Conservation (phyloP, 1,284 basidiomycete species). For the Rhodotorula sp. region DNA sequence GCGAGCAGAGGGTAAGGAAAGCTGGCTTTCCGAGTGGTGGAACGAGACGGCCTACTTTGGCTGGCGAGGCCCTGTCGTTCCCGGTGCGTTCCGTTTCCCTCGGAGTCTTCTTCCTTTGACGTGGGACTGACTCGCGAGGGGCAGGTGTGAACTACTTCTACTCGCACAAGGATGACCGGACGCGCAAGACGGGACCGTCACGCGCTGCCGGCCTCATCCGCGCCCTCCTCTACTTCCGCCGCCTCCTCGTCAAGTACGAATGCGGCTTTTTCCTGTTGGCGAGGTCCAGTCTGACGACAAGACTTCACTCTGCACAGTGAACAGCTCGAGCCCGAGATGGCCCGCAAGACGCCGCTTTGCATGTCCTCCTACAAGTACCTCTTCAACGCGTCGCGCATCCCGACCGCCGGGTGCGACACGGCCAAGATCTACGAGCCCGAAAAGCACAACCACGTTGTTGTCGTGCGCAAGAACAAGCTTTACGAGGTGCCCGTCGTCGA, state of each 20-base stretch:
- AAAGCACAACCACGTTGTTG: conserved; percentile 82
- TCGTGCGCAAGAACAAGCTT: conserved; percentile 88
- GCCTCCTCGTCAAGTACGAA: conserved; percentile 73
- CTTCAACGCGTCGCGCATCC: conserved; percentile 90
- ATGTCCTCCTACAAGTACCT: conserved; percentile 96
- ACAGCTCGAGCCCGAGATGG: conserved; percentile 85
- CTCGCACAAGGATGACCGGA: conserved; percentile 71
- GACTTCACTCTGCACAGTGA: conserved; percentile 56
- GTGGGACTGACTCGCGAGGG: neutral
- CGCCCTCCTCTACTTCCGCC: conserved; percentile 78
- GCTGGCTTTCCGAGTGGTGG: conserved; percentile 98
- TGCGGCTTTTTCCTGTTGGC: too few species aligned
- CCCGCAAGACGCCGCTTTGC: conserved; percentile 77
- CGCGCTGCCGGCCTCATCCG: conserved; percentile 79
- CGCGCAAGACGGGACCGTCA: conserved; percentile 57
- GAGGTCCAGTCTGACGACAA: neutral
- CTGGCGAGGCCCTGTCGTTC: conserved; percentile 57
- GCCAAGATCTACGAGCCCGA: conserved; percentile 77
- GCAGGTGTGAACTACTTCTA: conserved; percentile 94
- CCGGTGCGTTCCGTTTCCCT: conserved; percentile 32
- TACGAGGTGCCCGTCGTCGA: conserved; percentile 73
- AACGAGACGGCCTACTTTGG: conserved; percentile 75
- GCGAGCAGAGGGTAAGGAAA: conserved; percentile 65
- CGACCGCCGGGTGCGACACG: conserved; percentile 77
- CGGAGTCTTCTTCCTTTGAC: too few species aligned